These are phyloP conservation scores for Wickerhamiella galacta DNA, from an alignment of 805 yeast genomes.

Conservation along the genomic window DNA sequence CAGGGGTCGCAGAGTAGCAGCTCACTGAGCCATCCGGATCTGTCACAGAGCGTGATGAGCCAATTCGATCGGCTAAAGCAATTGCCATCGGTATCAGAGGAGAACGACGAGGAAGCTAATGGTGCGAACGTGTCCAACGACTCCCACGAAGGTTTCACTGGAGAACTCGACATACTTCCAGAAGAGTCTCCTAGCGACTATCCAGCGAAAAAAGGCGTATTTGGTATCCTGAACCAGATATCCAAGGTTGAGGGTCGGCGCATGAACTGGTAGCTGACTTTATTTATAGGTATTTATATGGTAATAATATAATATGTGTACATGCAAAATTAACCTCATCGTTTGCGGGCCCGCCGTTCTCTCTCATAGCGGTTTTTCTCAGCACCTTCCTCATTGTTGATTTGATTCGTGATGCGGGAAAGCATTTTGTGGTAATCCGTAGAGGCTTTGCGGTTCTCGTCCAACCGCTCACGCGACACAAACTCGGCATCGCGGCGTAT, in stretches of 20 bases:
- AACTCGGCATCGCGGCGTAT: slow-evolving; percentile 78
- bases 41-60: slow-evolving; percentile 19
- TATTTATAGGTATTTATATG: neutral
- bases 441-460: slow-evolving; percentile 57
- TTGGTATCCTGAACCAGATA: slow-evolving; percentile 66
- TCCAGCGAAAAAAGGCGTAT: slow-evolving; percentile 31
- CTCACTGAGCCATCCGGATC: neutral
- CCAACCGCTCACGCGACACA: slow-evolving; percentile 69
- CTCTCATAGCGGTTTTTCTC: slow-evolving; percentile 85
- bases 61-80: slow-evolving; percentile 15
- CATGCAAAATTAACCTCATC: neutral
- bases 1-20: neutral
- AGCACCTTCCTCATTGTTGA: slow-evolving; percentile 87
- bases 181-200: slow-evolving; percentile 1
- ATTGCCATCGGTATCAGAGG: slow-evolving; percentile 10
- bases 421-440: slow-evolving; percentile 76
- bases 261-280: neutral
- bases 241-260: slow-evolving; percentile 29
- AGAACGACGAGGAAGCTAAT: neutral
- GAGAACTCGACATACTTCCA: slow-evolving; percentile 3
- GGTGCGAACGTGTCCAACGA: neutral
- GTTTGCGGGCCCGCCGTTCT: slow-evolving; percentile 40
- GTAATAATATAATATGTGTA: neutral
- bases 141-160: too few relatives aligned
- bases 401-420: slow-evolving; percentile 70